Evolutionary conservation across 331 rosid species (phyloP), one percentile per base, ranked within the genome.

Genomic region (Quercus tomentella): DNA sequence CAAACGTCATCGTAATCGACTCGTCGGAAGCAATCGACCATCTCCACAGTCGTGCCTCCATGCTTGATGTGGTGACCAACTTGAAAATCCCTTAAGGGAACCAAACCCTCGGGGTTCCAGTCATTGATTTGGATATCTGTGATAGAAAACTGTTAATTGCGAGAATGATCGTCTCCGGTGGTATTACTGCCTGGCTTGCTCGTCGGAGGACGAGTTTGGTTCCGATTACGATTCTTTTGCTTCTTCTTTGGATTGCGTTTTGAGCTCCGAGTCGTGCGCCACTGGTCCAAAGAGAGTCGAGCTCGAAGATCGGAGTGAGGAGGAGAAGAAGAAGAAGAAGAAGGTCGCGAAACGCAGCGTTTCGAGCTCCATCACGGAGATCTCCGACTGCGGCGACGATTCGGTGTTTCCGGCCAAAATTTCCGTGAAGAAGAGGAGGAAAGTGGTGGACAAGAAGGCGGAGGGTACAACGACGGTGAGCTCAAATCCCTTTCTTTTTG

Each of bases 181-280:
- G 0, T n/a, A 79, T 2, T 1, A 57, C 52, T 89, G 93, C 78
- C 74, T 52, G 2, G 80, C 82, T 35, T 88, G 94, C 82, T 85
- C 72, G 30, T 77, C 83, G 74, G 87, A 62, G 4, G 41, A 35
- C 0, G 84, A 76, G 0, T 71, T 21, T 0, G 79, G 67, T 23
- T 74, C 75, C 1, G 18, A 67, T 2, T 22, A 28, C 30, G 0
- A 28, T 28, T 28, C 30, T 28, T 28, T 4, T 28, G 30, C 31
- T 31, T 72, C 75, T 12, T 56, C 76, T 41, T 85, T 88, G 0
- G 78, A 84, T 0, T 82, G 91, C 16, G 78, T 82, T 49, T 86
- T 91, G 1, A 84, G 82, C 54, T 71, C 83, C 3, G 85, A 80
- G 72, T 85, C 91, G 3, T 74, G 77, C 21, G 17, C 80, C 4